Base-by-base conservation (phyloP, 176 grass and related monocot species). In the Zoysia japonica region DNA sequence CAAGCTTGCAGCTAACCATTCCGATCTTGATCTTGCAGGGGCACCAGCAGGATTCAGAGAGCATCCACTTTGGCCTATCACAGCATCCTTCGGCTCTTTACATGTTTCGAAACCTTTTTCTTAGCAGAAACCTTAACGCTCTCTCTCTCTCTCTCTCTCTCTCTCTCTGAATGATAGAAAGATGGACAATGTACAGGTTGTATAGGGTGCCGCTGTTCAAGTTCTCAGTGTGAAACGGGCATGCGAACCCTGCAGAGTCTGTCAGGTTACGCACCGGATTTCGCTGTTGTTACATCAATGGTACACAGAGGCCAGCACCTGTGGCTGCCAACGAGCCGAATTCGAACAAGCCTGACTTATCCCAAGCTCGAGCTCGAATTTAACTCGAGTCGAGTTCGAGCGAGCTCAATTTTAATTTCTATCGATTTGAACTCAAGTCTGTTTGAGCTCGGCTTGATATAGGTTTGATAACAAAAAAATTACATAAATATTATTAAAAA, bases 11-110 rank as follows among this genome's bases (percentile, higher is more conserved):
- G 79, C 61, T 72, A 46, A n/a, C 74, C 60, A 67, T 72, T 71
- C 48, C 61, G 67, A 67, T 36, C 37, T 65, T 82, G 67, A 65
- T 82, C 67, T 78, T 50, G 43, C 74, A 74, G 74, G 68, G 68
- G 42, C 45, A 65, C 45, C 16, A 56, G 53, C 50, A 52, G 15
- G 75, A 65, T 78, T 78, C 61, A 65, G 71, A 61, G 85, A 65
- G 85, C 82, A 83, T 78, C 85, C 59, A 43, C 50, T 87, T 83
- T 78, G 74, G 61, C 67, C 77, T 67, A 54, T 11, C 65, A 60
- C 77, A 44, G 37, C 38, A 6, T 81, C 16, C 39, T n/a, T n/a
- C 44, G 20, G 61, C 65, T 50, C 67, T 67, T 66, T 78, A 49
- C 79, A 60, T 78, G 59, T 49, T n/a, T 67, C 8, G 36, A 38